A percentile compares a stretch with the other conserved stretches of the same genome.
phyloP scores from a whole-genome alignment of 2,329 filamentous ascomycete species.

The Aspergillus intermedius region DNA sequence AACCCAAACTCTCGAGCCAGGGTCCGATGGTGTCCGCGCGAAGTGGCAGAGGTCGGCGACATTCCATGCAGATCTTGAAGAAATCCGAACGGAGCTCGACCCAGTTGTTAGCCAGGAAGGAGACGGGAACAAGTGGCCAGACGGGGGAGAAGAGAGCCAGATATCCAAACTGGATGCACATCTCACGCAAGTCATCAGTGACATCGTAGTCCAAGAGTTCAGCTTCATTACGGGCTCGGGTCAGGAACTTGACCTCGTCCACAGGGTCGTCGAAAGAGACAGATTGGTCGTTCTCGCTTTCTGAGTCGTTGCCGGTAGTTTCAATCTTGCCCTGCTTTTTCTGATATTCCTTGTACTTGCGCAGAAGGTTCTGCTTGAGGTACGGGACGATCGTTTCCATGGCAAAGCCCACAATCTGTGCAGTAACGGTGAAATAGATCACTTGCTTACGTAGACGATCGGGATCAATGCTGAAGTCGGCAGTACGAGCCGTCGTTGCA shows the following conservation, averaged over 20 bases:
- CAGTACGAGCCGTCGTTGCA: constrained; percentile 48
- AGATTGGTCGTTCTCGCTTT: constrained; percentile 14
- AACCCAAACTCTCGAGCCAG: constrained; percentile 81
- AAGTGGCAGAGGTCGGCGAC: constrained; percentile 81
- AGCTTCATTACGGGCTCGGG: constrained; percentile 76
- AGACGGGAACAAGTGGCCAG: constrained; percentile 84
- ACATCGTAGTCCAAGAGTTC: constrained; percentile 86
- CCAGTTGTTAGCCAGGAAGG: constrained; percentile 95
- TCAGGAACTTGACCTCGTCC: constrained; percentile 76
- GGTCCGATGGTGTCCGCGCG: constrained; percentile 91
- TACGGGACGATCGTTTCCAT: constrained; percentile 83
- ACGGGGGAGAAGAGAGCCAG: constrained; percentile 86
- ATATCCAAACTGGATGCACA: constrained; percentile 88
- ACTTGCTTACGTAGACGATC: constrained; percentile 80
- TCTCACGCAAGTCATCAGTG: constrained; percentile 83
- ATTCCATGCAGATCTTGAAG: constrained; percentile 87
- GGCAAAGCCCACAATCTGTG: constrained; percentile 81
- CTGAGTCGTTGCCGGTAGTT: constrained; percentile 8
- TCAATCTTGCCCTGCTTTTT: constrained; percentile 20
- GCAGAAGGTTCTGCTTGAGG: constrained; percentile 70
- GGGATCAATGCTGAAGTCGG: constrained; percentile 74
- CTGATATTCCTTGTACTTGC: constrained; percentile 54
- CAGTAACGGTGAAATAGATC: constrained; percentile 95
- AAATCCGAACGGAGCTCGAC: constrained; percentile 89
- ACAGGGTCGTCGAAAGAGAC: constrained; percentile 57